Base-by-base conservation (phyloP, 1,284 basidiomycete species). In the Mycena citricolor region DNA sequence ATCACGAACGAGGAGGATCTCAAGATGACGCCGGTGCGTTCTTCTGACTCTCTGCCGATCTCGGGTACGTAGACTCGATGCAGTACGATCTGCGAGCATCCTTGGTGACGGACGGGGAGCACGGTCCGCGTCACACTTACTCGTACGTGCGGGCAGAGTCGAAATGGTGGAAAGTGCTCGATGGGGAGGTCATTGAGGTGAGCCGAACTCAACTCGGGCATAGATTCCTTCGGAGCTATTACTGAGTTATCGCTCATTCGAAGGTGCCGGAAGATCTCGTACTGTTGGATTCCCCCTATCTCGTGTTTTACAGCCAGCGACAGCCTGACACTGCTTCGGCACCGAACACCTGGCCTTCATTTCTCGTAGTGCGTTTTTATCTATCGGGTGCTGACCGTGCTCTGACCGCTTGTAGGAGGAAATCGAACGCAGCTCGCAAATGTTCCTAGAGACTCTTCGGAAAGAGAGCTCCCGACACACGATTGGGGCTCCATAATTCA, bases 11-110 rank as follows among this genome's bases (percentile, higher is more conserved):
- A 73, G 37, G 76, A 79, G 0, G 83, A 84, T 50, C 59, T 89
- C 26, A 76, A 81, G 54, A 65, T 74, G 38, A 68, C 75, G 54
- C 73, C 71, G 51, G 86, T 79, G 17, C 42, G 8, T 37, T 8
- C 21, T 8, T n/a, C n/a, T n/a, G n/a, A n/a, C 41, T 28, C 13
- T 22, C 24, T 25, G 35, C 13, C 16, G 31, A 48, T 21, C 31
- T 19, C 38, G 19, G 41, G 32, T 38, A 8, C 28, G 21, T 8
- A 2, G 32, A 12, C 19, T 14, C 22, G 10, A 17, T 32, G 4
- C 42, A 89, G 86, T 90, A 89, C 56, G 84, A 89, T 51, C 73
- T 90, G 19, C 81, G 84, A 4, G 80, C 74, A 8, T 85, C 88
- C 2, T 68, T 90, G 14, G 70, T 86, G 31, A 83, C 88, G 54